phyloP scores from a whole-genome alignment of 768 basidiomycete species.

The Leccinum fibrillosum region DNA sequence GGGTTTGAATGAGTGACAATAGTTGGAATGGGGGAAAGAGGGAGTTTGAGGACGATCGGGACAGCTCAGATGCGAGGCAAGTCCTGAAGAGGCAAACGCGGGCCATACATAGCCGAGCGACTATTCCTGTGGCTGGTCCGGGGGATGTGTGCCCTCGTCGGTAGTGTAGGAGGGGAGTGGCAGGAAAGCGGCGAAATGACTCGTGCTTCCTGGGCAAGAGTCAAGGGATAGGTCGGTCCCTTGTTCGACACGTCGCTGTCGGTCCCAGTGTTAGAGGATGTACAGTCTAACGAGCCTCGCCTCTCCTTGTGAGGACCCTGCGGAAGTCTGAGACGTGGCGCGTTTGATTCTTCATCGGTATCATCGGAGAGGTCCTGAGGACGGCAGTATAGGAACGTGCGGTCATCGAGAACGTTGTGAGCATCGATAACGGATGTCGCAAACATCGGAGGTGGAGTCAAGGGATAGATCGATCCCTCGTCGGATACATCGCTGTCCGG shows the following conservation, averaged over 20 bases:
- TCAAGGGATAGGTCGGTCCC: not conserved
- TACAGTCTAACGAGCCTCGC: conserved; percentile 1
- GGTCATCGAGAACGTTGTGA: not conserved
- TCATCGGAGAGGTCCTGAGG: not conserved
- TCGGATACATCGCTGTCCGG: conserved; percentile 4
- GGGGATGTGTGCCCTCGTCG: not conserved
- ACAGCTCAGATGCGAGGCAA: conserved; percentile 1
- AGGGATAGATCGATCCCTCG: conserved; percentile 8
- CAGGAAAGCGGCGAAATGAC: not conserved
- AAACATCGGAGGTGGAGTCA: conserved; percentile 2
- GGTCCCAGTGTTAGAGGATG: not conserved
- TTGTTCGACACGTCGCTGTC: conserved; percentile 2
- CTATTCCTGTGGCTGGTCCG: not conserved
- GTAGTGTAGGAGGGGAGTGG: conserved; percentile 2
- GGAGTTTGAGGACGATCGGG: not conserved
- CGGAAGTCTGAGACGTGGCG: not conserved
- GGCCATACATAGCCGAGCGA: not conserved
- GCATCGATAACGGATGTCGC: not conserved
- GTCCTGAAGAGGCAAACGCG: not conserved
- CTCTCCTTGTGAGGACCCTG: not conserved
- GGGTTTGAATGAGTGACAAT: conserved; percentile 13
- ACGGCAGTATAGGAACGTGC: not conserved
- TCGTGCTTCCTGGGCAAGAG: not conserved
- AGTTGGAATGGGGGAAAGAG: conserved; percentile 7
- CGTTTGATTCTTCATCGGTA: not conserved